phyloP scores from a whole-genome alignment of 2,329 filamentous ascomycete species.

The Xylariaceae sp. region DNA sequence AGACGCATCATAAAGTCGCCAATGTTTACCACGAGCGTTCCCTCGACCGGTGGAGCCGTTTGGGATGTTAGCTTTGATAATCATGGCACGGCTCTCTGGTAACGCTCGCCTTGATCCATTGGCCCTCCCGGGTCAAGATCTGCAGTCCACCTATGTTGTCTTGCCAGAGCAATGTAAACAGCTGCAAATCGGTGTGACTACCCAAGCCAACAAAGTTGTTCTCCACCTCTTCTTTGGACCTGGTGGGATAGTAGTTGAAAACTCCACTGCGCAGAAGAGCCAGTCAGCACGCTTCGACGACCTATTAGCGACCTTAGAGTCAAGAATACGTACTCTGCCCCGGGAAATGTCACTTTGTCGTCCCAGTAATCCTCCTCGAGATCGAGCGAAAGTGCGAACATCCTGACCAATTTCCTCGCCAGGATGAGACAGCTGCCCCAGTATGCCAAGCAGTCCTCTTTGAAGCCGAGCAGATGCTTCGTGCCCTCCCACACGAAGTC shows the following conservation, averaged over 20 bases:
- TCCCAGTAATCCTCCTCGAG: slow-evolving; percentile 53
- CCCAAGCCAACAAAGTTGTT: slow-evolving; percentile 37
- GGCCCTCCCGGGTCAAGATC: slow-evolving; percentile 37
- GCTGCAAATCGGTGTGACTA: slow-evolving; percentile 49
- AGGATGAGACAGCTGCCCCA: slow-evolving; percentile 45
- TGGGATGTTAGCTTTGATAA: slow-evolving; percentile 1
- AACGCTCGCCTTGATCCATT: slow-evolving; percentile 37
- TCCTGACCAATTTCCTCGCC: slow-evolving; percentile 43
- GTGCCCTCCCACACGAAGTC: slow-evolving; percentile 50
- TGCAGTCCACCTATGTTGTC: slow-evolving; percentile 39
- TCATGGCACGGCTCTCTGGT: neutral
- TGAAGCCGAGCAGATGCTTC: slow-evolving; percentile 43
- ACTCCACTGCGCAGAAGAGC: slow-evolving; percentile 22
- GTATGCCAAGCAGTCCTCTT: slow-evolving; percentile 40
- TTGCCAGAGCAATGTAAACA: slow-evolving; percentile 48
- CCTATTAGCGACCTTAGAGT: neutral
- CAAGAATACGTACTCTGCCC: slow-evolving; percentile 27
- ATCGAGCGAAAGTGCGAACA: slow-evolving; percentile 50
- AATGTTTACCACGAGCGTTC: slow-evolving; percentile 47
- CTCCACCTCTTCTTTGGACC: slow-evolving; percentile 21
- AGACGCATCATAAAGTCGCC: slow-evolving; percentile 48
- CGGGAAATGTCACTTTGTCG: slow-evolving; percentile 46
- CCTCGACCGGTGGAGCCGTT: slow-evolving; percentile 37
- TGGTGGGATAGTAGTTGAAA: slow-evolving; percentile 37
- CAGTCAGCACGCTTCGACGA: slow-evolving; percentile 2